phyloP scores from a whole-genome alignment of 2,329 filamentous ascomycete genomes.

The Drechslerella coelobrocha region DNA sequence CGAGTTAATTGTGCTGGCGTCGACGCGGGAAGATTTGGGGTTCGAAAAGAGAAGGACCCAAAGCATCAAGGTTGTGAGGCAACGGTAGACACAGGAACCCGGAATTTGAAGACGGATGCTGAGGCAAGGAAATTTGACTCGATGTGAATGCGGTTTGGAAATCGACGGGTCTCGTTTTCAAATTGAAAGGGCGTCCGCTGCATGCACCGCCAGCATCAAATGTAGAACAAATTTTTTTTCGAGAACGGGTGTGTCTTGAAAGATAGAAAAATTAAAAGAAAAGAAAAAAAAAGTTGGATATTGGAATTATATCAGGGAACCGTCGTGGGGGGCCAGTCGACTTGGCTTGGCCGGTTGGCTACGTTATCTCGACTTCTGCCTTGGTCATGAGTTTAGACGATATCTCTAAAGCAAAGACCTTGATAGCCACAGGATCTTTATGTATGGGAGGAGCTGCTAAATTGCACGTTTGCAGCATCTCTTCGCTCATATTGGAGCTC shows the following conservation, averaged over 20 bases:
- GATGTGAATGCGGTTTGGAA: slow-evolving; percentile 19
- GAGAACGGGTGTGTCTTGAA: slow-evolving; percentile 34
- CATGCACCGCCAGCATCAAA: slow-evolving; percentile 28
- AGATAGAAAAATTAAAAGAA: not conserved
- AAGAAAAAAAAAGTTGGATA: slow-evolving; percentile 18
- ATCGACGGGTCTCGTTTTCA: slow-evolving; percentile 13
- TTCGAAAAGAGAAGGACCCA: slow-evolving; percentile 50
- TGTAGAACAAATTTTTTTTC: slow-evolving; percentile 16
- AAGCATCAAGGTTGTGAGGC: slow-evolving; percentile 41
- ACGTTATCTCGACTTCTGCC: slow-evolving; percentile 33
- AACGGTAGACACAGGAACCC: slow-evolving; percentile 41
- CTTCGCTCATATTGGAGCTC: not conserved
- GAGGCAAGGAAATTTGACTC: slow-evolving; percentile 43
- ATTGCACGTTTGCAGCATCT: not conserved
- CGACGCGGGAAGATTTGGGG: slow-evolving; percentile 50
- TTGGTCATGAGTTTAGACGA: not conserved
- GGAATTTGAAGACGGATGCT: slow-evolving; percentile 43
- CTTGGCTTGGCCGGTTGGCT: slow-evolving; percentile 7
- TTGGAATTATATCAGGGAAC: slow-evolving; percentile 27
- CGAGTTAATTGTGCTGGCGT: slow-evolving; percentile 40
- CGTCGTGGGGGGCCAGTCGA: slow-evolving; percentile 25
- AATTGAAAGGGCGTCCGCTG: not conserved
- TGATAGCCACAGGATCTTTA: not conserved
- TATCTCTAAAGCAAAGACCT: not conserved
- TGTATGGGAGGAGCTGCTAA: not conserved